Percentiles rank a stretch among this genome's conserved stretches.
These are phyloP conservation scores for Vitis rotundifolia DNA, from an alignment of 164 flowering plant species.

Conservation along the genomic window DNA sequence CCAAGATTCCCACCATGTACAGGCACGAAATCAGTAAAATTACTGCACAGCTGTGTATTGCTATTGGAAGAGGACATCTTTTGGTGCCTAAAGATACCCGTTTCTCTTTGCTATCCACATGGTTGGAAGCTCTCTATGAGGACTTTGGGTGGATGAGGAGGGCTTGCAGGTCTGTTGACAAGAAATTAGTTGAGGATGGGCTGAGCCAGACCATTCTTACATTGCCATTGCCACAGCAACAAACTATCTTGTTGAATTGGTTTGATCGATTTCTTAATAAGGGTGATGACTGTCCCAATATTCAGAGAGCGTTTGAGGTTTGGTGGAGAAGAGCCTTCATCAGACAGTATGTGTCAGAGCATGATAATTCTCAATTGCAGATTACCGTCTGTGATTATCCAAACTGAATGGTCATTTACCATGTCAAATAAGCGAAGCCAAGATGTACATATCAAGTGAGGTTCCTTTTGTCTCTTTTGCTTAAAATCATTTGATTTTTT, in stretches of 20 bases:
- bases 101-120: conserved; percentile 61
- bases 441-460: conserved; percentile 3
- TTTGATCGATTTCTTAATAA: conserved; percentile 71
- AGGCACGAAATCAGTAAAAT: conserved; percentile 79
- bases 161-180: conserved; percentile 61
- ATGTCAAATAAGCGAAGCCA: not conserved
- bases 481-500: not conserved
- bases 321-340: conserved; percentile 97
- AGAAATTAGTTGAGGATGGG: conserved; percentile 84
- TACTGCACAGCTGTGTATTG: conserved; percentile 83
- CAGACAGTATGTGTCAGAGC: conserved; percentile 42
- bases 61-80: conserved; percentile 74
- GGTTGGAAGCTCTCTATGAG: conserved; percentile 88
- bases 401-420: conserved; percentile 22
- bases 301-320: conserved; percentile 82
- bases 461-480: conserved; percentile 5
- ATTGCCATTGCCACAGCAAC: conserved; percentile 75
- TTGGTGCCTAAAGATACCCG: conserved; percentile 68
- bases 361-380: conserved; percentile 52
- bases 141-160: conserved; percentile 93
- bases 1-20: conserved; percentile 75
- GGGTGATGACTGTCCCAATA: conserved; percentile 90
- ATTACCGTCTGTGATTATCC: conserved; percentile 54
- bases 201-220: conserved; percentile 84
- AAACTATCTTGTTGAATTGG: conserved; percentile 69